phyloP scores from a whole-genome alignment of 2,329 filamentous ascomycete genomes.

The Rutstroemia sydowiana region DNA sequence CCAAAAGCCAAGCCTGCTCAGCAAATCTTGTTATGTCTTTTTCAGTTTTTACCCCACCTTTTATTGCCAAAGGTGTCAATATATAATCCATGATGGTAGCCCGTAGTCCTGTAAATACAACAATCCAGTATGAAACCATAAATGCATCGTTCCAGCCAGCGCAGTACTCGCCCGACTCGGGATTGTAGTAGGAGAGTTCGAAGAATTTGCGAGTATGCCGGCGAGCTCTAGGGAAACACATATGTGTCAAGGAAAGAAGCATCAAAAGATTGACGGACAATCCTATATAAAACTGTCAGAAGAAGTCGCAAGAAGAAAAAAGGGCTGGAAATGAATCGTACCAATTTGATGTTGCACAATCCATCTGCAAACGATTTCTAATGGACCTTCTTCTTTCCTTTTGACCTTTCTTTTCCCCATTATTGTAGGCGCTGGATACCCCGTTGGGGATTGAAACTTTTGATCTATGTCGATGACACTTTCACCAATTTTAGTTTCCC shows the following conservation, averaged over 20 bases:
- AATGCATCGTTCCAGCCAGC: constrained; percentile 74
- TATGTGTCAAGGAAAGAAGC: constrained; percentile 73
- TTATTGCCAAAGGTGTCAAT: constrained; percentile 67
- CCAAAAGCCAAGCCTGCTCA: constrained; percentile 85
- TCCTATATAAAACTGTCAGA: constrained; percentile 41
- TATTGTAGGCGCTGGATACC: constrained; percentile 12
- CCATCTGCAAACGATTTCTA: constrained; percentile 57
- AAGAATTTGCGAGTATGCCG: constrained; percentile 82
- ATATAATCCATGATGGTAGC: constrained; percentile 83
- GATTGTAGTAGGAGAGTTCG: constrained; percentile 74
- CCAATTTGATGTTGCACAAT: constrained; percentile 75
- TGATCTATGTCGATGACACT: constrained; percentile 14
- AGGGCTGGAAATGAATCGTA: constrained; percentile 36
- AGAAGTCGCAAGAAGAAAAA: not conserved
- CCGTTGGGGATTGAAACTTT: constrained; percentile 10
- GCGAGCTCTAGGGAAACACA: constrained; percentile 73
- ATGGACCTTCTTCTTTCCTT: constrained; percentile 54
- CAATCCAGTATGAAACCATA: constrained; percentile 69
- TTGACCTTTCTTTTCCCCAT: constrained; percentile 42
- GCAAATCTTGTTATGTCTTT: constrained; percentile 80
- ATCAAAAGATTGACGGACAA: constrained; percentile 80
- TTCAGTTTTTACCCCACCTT: constrained; percentile 63
- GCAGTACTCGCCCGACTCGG: constrained; percentile 59
- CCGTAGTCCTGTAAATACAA: constrained; percentile 80
- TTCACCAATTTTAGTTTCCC: constrained; percentile 17